These are phyloP conservation scores for Vitis rupestris DNA, from an alignment of 164 flowering plant species.

Conservation along the genomic window DNA sequence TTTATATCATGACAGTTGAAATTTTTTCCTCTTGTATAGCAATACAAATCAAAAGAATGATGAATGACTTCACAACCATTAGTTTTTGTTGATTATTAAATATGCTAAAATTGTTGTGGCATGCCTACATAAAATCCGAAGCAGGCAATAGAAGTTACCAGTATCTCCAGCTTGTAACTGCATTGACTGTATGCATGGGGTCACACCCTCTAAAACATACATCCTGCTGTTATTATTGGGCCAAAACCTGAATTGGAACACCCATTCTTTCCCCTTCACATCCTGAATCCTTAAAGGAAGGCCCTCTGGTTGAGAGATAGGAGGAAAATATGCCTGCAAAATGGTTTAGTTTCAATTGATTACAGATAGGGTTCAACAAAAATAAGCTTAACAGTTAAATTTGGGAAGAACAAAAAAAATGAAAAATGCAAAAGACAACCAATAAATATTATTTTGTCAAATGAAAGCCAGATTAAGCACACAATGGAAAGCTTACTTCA, in stretches of 20 bases:
- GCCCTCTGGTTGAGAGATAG: slow-evolving; percentile 63
- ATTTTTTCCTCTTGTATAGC: no score
- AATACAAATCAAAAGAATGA: no score
- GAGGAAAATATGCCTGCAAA: slow-evolving; percentile 55
- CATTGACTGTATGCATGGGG: slow-evolving; percentile 72
- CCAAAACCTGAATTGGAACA: slow-evolving; percentile 67
- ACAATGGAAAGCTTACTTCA: slow-evolving; percentile 40
- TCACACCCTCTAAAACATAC: slow-evolving; percentile 67
- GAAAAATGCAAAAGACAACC: no score
- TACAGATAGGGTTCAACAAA: neutral
- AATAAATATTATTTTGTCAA: no score
- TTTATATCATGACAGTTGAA: no score
- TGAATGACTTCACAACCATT: no score
- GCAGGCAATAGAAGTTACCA: slow-evolving; percentile 26
- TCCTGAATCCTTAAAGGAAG: slow-evolving; percentile 60
- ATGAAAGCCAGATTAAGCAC: neutral
- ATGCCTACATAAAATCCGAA: neutral
- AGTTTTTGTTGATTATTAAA: no score
- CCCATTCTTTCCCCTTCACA: slow-evolving; percentile 61
- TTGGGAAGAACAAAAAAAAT: no score
- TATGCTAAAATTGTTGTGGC: no score
- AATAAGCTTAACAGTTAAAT: no score
- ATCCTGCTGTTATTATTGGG: slow-evolving; percentile 67
- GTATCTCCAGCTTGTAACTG: slow-evolving; percentile 69
- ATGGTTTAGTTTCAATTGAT: neutral